Base-by-base conservation (phyloP, 1,284 basidiomycete genomes). In the Melampsora occidentalis region DNA sequence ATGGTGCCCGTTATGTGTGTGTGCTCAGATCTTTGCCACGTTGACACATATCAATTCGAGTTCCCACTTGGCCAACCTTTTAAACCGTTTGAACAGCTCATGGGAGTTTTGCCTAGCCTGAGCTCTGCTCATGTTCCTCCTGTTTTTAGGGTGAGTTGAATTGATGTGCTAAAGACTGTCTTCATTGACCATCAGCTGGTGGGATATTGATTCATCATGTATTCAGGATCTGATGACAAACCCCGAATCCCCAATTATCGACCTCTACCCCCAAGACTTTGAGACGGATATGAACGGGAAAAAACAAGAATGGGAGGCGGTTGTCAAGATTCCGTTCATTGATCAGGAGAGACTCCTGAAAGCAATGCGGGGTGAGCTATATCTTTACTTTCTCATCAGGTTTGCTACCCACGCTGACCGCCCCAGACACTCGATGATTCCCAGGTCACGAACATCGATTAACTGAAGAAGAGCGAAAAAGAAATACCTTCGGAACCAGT, bases 271-370 rank as follows among this genome's bases (percentile, higher is more conserved):
- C 0, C 80, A 85, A 18, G 89, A 93, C 71, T 99, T 98, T 80
- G 94, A 93, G 79, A 89, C 89, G 79, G 97, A 99, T 84, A 85
- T 97, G 81, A 99, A 99, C 81, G 97, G 97, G 67, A 99, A 99
- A 87, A 99, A 96, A 83, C 90, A 91, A 81, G 95, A 97, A 48
- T 99, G 97, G 97, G 97, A 99, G 83, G 96, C 96, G 0, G 89
- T 99, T 77, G 94, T 99, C 77, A 98, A 99, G 85, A 98, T 99
- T 80, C 97, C 97, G 0, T 99, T 99, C 84, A 99, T 99, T 79
- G 90, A 97, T 67, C 90, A 97, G 84, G 82, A 86, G 20, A 86
- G 93, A 67, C 84, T 99, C 20, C 84, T 97, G 39, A 86, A 86
- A 28, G 91, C 94, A 1, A 96, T 97, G 94, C 84, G 85, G 51